Evolutionary conservation across 345 rosid genomes (phyloP), one percentile per base, ranked within the genome.

Genomic region (Camelina hispida): DNA sequence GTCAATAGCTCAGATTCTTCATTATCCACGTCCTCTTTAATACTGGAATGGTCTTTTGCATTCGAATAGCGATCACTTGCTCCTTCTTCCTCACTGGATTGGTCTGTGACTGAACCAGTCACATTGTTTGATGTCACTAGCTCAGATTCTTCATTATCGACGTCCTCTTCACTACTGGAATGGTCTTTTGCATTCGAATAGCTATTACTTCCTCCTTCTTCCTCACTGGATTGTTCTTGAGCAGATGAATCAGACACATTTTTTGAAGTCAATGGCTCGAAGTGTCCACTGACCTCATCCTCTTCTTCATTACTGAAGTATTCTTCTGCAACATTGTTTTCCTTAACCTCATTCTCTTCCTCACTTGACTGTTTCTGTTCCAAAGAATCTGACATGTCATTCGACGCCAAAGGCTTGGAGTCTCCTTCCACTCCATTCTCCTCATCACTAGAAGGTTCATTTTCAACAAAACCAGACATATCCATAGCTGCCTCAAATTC

Each of bases 371-470:
- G 63, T 47, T 60, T 82, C 32, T 28, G 78, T 42, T 50, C 79
- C 57, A 47, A 46, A 46, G 83, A 83, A 67, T 76, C 85, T 48
- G 62, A 20, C 55, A 59, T 79, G 75, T 72, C 67, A 38, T 78
- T 85, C 7, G 77, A 65, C 6, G 51, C 47, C 60, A 70, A 35
- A 47, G 74, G 66, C 80, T 79, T 83, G 15, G 52, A 51, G 23
- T 78, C 85, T 66, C 77, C 88, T 34, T 75, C 75, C 47, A 40
- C 55, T 78, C 37, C 82, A 62, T 82, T 40, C 12, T 78, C 57
- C 72, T 80, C 77, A 60, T 82, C 71, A 62, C 55, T 73, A 3
- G 57, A 67, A 69, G 76, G 68, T 48, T 86, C 83, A 32, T 81
- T 79, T 18, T 77, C 77, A 43, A 80, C 73, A 47, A 64, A 62